Conservation (phyloP, 768 basidiomycete species). For the Lactarius pseudohatsudake region DNA sequence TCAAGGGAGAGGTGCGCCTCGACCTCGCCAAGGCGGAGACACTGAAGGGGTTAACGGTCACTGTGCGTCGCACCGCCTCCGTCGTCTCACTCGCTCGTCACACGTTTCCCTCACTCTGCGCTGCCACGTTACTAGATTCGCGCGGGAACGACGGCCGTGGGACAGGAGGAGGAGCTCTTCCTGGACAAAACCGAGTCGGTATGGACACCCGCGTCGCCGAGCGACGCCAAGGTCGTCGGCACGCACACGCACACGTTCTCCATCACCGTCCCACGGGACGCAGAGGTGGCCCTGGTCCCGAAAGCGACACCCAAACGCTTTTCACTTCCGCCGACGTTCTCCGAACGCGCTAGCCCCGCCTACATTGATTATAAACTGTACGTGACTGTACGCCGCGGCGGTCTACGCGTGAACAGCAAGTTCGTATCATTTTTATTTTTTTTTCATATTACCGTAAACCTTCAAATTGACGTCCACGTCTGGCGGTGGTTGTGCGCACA, state of each 20-base stretch:
- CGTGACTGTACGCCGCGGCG: slow-evolving; percentile 49
- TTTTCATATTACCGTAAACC: neutral
- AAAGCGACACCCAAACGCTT: slow-evolving; percentile 1
- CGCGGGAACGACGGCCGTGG: slow-evolving; percentile 17
- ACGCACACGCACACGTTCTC: slow-evolving; percentile 19
- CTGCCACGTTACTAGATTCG: slow-evolving; percentile 7
- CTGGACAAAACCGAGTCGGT: slow-evolving; percentile 15
- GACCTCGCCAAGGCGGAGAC: slow-evolving; percentile 21
- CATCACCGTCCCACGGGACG: slow-evolving; percentile 17
- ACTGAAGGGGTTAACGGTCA: slow-evolving; percentile 20
- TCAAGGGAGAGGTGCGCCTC: slow-evolving; percentile 19
- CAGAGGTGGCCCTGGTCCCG: neutral
- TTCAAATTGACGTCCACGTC: no score
- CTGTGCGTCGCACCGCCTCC: slow-evolving; percentile 1
- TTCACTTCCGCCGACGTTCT: slow-evolving; percentile 24
- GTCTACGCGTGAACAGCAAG: slow-evolving; percentile 52
- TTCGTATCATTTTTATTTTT: slow-evolving; percentile 32
- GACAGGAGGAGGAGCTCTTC: slow-evolving; percentile 24
- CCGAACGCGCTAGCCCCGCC: slow-evolving; percentile 49
- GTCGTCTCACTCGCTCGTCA: neutral
- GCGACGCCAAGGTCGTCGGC: slow-evolving; percentile 12
- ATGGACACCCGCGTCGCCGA: slow-evolving; percentile 19
- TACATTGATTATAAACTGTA: slow-evolving; percentile 57
- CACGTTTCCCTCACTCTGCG: no score
- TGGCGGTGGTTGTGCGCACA: slow-evolving; percentile 23